A percentile compares a stretch with the other conserved stretches of the same genome.
Conservation (phyloP, 331 rosid genomes). For the Pyrus hybrid region DNA sequence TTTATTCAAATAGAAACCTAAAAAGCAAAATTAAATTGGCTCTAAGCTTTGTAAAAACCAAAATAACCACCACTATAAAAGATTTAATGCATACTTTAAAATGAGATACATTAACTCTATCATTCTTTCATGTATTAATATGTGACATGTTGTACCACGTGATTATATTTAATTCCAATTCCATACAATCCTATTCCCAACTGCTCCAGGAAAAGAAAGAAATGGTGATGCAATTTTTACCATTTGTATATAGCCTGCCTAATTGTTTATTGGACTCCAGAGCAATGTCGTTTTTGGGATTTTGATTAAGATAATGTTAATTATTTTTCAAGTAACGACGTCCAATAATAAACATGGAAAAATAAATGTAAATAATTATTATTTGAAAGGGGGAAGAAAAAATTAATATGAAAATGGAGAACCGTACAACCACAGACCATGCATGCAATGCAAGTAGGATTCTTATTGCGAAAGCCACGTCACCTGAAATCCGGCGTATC, state of each 20-base stretch:
- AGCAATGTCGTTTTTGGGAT: neutral
- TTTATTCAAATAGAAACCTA: no score
- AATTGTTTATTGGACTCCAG: conserved; percentile 20
- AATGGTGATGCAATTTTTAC: neutral
- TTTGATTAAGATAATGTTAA: conserved; percentile 3
- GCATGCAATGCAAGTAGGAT: conserved; percentile 19
- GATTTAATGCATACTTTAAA: no score
- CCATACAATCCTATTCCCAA: conserved; percentile 9
- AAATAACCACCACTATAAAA: no score
- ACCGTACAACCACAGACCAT: conserved; percentile 12
- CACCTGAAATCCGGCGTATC: conserved; percentile 63
- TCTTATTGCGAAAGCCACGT: conserved; percentile 51
- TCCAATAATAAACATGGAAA: neutral
- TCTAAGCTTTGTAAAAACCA: no score
- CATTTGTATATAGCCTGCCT: neutral
- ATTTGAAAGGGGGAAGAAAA: neutral
- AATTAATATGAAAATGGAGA: neutral
- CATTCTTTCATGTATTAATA: no score
- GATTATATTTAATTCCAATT: no score
- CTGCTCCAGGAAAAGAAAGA: conserved; percentile 23
- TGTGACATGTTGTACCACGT: no score
- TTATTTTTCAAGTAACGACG: neutral
- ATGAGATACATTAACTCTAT: no score
- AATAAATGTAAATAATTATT: neutral
- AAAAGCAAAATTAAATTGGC: no score